Evolutionary conservation across 805 yeast species (phyloP), one percentile per base, ranked within the genome.

Genomic region (Suhomyces faveliae): DNA sequence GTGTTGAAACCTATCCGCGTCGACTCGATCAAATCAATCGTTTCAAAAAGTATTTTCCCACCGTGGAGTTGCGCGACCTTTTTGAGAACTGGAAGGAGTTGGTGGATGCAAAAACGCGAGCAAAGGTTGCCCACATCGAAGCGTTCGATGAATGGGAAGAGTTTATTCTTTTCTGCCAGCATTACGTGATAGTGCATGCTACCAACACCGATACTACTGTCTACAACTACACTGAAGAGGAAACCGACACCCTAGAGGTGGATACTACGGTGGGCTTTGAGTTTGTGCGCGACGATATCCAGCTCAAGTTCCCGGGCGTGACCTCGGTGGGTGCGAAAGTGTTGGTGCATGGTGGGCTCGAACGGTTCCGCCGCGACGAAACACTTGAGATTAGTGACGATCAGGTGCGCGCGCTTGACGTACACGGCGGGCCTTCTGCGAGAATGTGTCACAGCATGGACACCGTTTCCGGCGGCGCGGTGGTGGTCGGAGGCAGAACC

Each of bases 131-230:
- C 13, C 41, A 58, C 0, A 71, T 85, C 17, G 95, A 87, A 60
- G 78, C 79, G 3, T 88, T 87, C 63, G 96, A 88, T 62, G 96
- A 88, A 65, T 79, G 87, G 80, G 96, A 87, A 65, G 96, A 87
- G 63, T 87, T 87, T 52, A 75, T 83, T 23, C 59, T 85, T 11
- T 87, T 85, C 58, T 80, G 88, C 48, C 92, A 86, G 56, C 94
- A 87, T 61, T 88, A 87, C 58, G 70, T 83, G 30, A 71, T 85
- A 35, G 70, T 84, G 2, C 90, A 85, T 63, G 89, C 89, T 10
- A 74, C 83, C 0, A 80, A 78, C 54, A 54, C 56, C 12, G 43
- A 40, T 7, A 39, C 42, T 6, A 55, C 55, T 29, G 51, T 59
- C 13, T 25, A 35, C 19, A 43, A 19, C 23, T n/a, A 20, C 7